Conservation (phyloP, 2,329 filamentous ascomycete species). For the Venturia asperata region DNA sequence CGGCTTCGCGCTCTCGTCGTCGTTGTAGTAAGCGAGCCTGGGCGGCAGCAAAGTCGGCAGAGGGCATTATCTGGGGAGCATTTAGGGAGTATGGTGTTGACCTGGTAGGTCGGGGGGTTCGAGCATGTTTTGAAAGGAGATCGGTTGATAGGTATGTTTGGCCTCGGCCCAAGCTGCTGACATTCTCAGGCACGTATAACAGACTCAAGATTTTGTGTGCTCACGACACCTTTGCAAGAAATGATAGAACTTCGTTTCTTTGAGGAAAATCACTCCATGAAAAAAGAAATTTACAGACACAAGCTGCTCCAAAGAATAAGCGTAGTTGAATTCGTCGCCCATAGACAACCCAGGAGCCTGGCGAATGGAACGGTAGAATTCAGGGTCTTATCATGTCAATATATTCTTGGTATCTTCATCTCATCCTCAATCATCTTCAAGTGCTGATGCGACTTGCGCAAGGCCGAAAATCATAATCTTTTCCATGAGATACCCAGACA, state of each 20-base stretch:
- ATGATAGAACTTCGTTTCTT: neutral
- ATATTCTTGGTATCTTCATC: neutral
- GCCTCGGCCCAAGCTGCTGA: neutral
- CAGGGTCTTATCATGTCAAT: no score
- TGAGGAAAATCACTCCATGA: neutral
- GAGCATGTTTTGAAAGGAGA: neutral
- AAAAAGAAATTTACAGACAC: neutral
- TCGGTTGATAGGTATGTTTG: neutral
- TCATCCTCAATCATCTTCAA: neutral
- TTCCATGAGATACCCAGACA: neutral
- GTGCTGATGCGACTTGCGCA: neutral
- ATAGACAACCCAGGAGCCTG: no score
- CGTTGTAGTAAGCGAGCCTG: conserved; percentile 80
- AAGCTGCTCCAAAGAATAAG: neutral
- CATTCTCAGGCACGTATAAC: neutral
- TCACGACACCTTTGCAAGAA: neutral
- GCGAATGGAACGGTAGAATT: no score
- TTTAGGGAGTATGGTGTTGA: neutral
- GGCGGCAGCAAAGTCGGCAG: conserved; percentile 74
- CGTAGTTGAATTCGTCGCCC: neutral
- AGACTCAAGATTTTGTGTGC: neutral
- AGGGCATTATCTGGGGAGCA: conserved; percentile 40
- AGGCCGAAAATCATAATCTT: neutral
- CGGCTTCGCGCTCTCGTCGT: conserved; percentile 65
- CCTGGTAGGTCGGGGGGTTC: neutral